Evolutionary conservation across 345 rosid genomes (phyloP), one percentile per base, ranked within the genome.

Genomic region (Geranium brycei): DNA sequence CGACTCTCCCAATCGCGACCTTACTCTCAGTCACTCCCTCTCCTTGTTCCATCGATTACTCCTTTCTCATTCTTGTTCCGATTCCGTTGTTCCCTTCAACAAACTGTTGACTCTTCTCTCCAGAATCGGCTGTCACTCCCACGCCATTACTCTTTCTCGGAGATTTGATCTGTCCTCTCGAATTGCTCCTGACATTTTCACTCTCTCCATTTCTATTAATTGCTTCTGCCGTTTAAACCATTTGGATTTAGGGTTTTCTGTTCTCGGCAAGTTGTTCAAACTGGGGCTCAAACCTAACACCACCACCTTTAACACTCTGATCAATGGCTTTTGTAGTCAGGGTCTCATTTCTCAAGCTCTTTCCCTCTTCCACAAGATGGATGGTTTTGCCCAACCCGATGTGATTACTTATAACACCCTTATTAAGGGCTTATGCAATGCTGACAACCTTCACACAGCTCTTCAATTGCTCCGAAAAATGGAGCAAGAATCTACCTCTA

Each of bases 151-250:
- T n/a, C n/a, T n/a, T n/a, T n/a, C n/a, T n/a, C n/a, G n/a, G n/a
- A n/a, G n/a, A n/a, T n/a, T n/a, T n/a, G n/a, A n/a, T n/a, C n/a
- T n/a, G n/a, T n/a, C n/a, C n/a, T n/a, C n/a, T n/a, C n/a, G n/a
- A n/a, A n/a, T n/a, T n/a, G n/a, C n/a, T n/a, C n/a, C n/a, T n/a
- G n/a, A n/a, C n/a, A n/a, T n/a, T n/a, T n/a, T n/a, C n/a, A n/a
- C n/a, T n/a, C n/a, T n/a, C n/a, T 58, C 51, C 61, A 69, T 69
- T 19, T 35, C 59, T 32, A 64, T 53, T 17, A 51, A 64, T 59
- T 69, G 68, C 38, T 62, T 59, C 17, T n/a, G n/a, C n/a, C n/a
- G n/a, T n/a, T n/a, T n/a, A n/a, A n/a, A n/a, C n/a, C n/a, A n/a
- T n/a, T n/a, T n/a, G 4, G 68, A 60, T 56, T 62, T 60, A 10